Evolutionary conservation across 108 stramenopile genomes (phyloP).

Genomic region (Cyclotella distinguenda): DNA sequence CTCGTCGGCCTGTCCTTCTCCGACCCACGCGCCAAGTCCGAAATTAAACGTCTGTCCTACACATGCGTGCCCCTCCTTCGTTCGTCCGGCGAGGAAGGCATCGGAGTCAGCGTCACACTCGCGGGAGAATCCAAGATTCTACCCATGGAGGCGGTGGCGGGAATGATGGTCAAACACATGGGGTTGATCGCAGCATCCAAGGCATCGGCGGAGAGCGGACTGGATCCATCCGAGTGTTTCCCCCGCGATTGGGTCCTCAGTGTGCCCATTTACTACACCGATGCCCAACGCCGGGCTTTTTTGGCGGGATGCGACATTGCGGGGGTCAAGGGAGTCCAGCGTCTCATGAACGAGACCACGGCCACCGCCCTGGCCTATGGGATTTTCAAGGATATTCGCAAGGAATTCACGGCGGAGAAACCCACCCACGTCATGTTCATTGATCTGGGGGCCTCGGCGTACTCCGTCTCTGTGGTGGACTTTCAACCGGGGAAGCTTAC

Average conservation of each 20-base stretch:
- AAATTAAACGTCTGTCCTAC: slow-evolving; percentile 74
- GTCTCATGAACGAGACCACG: slow-evolving; percentile 95
- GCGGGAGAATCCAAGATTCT: slow-evolving; percentile 67
- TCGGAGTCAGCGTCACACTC: slow-evolving; percentile 65
- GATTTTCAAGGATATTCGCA: slow-evolving; percentile 96
- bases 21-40: slow-evolving; percentile 86
- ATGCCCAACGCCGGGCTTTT: slow-evolving; percentile 90
- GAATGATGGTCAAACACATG: slow-evolving; percentile 93
- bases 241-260: slow-evolving; percentile 93
- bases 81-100: slow-evolving; percentile 56
- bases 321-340: slow-evolving; percentile 84
- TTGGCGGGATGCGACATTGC: slow-evolving; percentile 90
- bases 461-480: slow-evolving; percentile 87
- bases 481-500: slow-evolving; percentile 90
- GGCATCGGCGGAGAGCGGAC: slow-evolving; percentile 42
- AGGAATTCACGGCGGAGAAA: slow-evolving; percentile 80
- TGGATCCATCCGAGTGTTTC: slow-evolving; percentile 45
- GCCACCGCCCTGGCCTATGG: slow-evolving; percentile 97
- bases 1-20: slow-evolving; percentile 90
- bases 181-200: slow-evolving; percentile 80
- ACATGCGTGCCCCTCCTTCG: slow-evolving; percentile 69
- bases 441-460: slow-evolving; percentile 92
- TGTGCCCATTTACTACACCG: slow-evolving; percentile 95
- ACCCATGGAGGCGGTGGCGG: slow-evolving; percentile 85
- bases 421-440: slow-evolving; percentile 91